Percentiles rank a stretch among this genome's conserved stretches.
These are phyloP conservation scores for Usnea hakonensis DNA, from an alignment of 495 filamentous ascomycete species.

Conservation along the genomic window DNA sequence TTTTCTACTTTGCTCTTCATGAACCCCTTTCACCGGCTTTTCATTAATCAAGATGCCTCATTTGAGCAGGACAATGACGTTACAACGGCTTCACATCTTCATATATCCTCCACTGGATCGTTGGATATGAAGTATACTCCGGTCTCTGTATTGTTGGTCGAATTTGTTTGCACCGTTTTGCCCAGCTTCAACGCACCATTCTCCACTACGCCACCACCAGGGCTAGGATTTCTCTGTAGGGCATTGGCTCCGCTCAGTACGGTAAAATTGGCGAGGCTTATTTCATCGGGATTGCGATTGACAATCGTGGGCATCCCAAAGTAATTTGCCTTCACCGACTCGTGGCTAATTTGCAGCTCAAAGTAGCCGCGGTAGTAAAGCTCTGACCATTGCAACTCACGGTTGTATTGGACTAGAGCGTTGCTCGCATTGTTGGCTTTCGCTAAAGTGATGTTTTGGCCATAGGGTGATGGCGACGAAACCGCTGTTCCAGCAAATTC, in stretches of 20 bases:
- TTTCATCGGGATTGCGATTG: slow-evolving; percentile 42
- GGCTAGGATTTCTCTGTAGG: slow-evolving; percentile 36
- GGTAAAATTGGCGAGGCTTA: slow-evolving; percentile 52
- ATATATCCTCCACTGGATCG: slow-evolving; percentile 18
- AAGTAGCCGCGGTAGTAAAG: slow-evolving; percentile 61
- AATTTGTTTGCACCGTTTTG: slow-evolving; percentile 38
- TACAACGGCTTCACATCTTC: neutral
- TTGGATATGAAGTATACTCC: slow-evolving; percentile 23
- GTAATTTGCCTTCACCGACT: slow-evolving; percentile 45
- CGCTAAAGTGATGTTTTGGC: slow-evolving; percentile 42
- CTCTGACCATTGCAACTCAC: slow-evolving; percentile 62
- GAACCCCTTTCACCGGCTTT: neutral
- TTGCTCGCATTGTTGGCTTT: slow-evolving; percentile 36
- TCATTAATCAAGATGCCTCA: neutral
- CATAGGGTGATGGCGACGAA: slow-evolving; percentile 43
- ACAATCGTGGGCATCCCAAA: slow-evolving; percentile 46
- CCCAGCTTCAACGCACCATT: slow-evolving; percentile 45
- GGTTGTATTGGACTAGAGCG: slow-evolving; percentile 43
- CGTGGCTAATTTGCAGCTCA: slow-evolving; percentile 43
- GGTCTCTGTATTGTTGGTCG: slow-evolving; percentile 42
- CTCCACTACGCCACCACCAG: slow-evolving; percentile 41
- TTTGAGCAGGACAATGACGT: neutral
- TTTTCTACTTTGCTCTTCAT: neutral
- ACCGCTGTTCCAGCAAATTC: slow-evolving; percentile 62
- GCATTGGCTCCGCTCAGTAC: slow-evolving; percentile 49